Conservation (phyloP, 2,329 filamentous ascomycete genomes). For the Mollisiaceae sp. region DNA sequence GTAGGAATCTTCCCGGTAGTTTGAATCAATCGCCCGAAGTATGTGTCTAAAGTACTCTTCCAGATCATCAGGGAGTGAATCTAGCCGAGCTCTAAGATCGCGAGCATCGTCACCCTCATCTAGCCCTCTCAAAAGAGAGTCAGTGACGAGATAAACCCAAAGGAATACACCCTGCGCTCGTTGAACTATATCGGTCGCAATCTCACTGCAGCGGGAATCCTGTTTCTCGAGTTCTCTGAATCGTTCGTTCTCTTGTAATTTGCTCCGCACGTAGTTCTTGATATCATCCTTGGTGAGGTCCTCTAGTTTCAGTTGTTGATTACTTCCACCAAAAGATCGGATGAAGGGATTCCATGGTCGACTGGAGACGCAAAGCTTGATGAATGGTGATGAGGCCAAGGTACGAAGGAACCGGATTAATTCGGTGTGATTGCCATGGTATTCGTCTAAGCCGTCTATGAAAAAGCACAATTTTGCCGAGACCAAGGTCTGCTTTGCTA, state of each 20-base stretch:
- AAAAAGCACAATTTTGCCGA: neutral
- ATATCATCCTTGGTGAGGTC: neutral
- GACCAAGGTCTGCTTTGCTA: neutral
- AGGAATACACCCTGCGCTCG: neutral
- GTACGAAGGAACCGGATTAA: neutral
- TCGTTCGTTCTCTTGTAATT: neutral
- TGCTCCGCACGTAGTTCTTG: neutral
- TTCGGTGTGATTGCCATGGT: neutral
- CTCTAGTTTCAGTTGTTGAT: neutral
- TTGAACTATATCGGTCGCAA: neutral
- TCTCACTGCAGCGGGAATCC: neutral
- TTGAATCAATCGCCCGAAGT: neutral
- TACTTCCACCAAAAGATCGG: neutral
- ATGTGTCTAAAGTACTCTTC: neutral
- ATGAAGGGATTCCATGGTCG: neutral
- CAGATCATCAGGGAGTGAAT: neutral
- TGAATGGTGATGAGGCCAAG: neutral
- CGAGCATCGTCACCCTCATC: neutral
- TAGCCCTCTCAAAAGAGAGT: neutral
- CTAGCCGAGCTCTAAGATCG: neutral
- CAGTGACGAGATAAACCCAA: neutral
- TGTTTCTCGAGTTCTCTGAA: neutral
- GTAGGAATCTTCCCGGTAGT: neutral
- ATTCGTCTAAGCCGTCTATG: conserved; percentile 13
- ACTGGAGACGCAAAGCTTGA: neutral